phyloP scores from a whole-genome alignment of 1,139 yeast species.

The Yarrowia galli region DNA sequence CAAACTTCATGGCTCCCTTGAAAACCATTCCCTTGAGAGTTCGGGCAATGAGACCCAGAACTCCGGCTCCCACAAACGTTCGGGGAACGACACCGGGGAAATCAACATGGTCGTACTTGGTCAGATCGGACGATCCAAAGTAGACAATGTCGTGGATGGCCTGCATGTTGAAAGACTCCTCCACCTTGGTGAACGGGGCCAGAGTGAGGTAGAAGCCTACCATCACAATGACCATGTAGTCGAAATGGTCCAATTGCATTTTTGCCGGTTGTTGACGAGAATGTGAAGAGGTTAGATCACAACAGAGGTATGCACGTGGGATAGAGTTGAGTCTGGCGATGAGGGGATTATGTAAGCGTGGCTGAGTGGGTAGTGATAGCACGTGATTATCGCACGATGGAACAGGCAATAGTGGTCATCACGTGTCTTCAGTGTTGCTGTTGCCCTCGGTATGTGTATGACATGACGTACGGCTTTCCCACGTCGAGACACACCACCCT shows the following conservation, averaged over 20 bases:
- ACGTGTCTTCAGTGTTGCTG: too few relatives aligned
- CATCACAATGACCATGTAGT: constrained; percentile 44
- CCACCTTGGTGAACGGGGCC: constrained; percentile 90
- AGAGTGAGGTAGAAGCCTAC: constrained; percentile 54
- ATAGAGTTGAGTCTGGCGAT: neutral
- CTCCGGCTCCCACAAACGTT: constrained; percentile 77
- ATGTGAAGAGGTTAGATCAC: neutral
- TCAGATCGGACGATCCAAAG: constrained; percentile 42
- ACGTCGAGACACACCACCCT: too few relatives aligned
- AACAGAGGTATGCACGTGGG: constrained; percentile 3
- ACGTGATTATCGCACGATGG: neutral
- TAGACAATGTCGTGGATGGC: constrained; percentile 83
- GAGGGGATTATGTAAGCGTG: neutral
- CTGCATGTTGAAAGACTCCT: constrained; percentile 90
- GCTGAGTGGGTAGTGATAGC: neutral
- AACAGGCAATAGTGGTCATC: too few relatives aligned
- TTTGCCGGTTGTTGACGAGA: neutral
- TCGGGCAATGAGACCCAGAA: constrained; percentile 57
- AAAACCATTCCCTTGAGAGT: constrained; percentile 47
- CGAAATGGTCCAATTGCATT: constrained; percentile 42
- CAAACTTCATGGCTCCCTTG: constrained; percentile 45
- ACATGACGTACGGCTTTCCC: too few relatives aligned
- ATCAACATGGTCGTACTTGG: constrained; percentile 71
- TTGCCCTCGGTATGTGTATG: too few relatives aligned
- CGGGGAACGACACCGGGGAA: constrained; percentile 94